Conservation (phyloP, 2,329 filamentous ascomycete species). For the Stemphylium beticola region DNA sequence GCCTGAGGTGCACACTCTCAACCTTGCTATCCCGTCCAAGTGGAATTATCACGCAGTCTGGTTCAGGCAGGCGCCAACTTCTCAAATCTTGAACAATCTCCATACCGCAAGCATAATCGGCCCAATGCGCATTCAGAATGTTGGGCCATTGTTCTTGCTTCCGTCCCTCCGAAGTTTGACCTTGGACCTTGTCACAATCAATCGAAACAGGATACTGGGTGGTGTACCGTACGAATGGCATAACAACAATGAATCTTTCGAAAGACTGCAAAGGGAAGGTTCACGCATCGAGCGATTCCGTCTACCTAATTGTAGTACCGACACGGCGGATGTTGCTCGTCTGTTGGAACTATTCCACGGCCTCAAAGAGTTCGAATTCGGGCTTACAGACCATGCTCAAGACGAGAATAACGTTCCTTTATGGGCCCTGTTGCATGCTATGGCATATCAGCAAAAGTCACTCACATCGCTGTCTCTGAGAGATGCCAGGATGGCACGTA, state of each 20-base stretch:
- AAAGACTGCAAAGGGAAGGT: conserved; percentile 2
- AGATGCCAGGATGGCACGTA: neutral
- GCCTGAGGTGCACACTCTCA: neutral
- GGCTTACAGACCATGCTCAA: neutral
- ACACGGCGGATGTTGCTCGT: neutral
- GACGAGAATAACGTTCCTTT: neutral
- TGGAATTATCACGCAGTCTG: neutral
- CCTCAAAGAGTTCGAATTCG: conserved; percentile 6
- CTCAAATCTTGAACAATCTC: conserved; percentile 3
- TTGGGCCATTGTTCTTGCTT: conserved; percentile 5
- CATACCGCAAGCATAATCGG: neutral
- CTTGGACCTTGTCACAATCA: neutral
- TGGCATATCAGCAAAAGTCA: conserved; percentile 1
- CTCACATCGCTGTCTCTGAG: neutral
- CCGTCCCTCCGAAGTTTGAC: conserved; percentile 4
- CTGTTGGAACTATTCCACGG: neutral
- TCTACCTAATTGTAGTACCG: neutral
- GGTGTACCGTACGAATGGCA: neutral
- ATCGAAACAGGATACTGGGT: neutral
- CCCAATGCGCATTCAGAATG: neutral
- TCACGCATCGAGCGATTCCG: conserved; percentile 6
- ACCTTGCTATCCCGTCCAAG: neutral
- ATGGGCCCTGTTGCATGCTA: neutral
- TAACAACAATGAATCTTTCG: neutral
- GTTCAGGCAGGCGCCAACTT: conserved; percentile 1